Conservation (phyloP, 257 asterid genomes). For the Solanum gandarillasii region DNA sequence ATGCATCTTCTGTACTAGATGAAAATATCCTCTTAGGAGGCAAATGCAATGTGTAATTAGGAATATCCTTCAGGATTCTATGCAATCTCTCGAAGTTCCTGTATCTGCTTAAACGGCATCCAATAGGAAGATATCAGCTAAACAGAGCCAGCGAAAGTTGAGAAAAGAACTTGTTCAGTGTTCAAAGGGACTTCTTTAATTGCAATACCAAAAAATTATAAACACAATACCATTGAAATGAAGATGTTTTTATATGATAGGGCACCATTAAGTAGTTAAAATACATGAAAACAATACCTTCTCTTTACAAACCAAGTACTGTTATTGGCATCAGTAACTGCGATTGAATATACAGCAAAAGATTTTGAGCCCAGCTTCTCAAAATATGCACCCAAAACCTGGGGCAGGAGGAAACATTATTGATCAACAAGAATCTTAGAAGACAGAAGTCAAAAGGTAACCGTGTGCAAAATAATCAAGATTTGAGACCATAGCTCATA, state of each 20-base stretch:
- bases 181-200: not conserved
- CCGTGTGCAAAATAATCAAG: not conserved
- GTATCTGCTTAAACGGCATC: slow-evolving; percentile 42
- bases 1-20: slow-evolving; percentile 93
- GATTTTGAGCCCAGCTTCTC: slow-evolving; percentile 90
- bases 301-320: slow-evolving; percentile 93
- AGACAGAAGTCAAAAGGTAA: not conserved
- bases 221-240: not conserved
- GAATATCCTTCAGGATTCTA: slow-evolving; percentile 85
- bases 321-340: slow-evolving; percentile 68
- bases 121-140: slow-evolving; percentile 7
- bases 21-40: slow-evolving; percentile 99
- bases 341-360: slow-evolving; percentile 91
- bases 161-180: slow-evolving; percentile 2
- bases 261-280: slow-evolving; percentile 1
- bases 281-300: slow-evolving; percentile 32
- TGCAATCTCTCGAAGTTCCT: slow-evolving; percentile 96
- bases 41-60: slow-evolving; percentile 84
- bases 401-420: slow-evolving; percentile 5
- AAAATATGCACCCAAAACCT: slow-evolving; percentile 94
- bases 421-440: not conserved
- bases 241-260: not conserved
- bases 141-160: slow-evolving; percentile 1
- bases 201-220: not conserved
- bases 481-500: not conserved